A percentile compares a stretch with the other conserved stretches of the same genome.
Conservation (phyloP, 495 filamentous ascomycete genomes). For the Talaromyces wortmannii region DNA sequence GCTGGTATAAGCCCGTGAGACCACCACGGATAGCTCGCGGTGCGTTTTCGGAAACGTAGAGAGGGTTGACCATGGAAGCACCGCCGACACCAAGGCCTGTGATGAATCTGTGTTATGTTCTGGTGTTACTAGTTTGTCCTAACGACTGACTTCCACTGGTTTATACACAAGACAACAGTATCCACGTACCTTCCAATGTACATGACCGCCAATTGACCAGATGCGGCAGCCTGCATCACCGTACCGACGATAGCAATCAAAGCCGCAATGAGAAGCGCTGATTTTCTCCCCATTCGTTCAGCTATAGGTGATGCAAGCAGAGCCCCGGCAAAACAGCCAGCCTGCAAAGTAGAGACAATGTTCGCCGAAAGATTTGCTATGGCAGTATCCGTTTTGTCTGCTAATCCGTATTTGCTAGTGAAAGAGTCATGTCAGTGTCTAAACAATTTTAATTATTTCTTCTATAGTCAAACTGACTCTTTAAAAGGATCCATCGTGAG, state of each 20-base stretch:
- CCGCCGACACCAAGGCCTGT: constrained; percentile 61
- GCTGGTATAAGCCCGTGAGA: constrained; percentile 64
- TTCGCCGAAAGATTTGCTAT: constrained; percentile 31
- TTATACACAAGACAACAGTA: constrained; percentile 5
- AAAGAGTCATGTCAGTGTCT: not conserved
- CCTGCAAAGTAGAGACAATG: constrained; percentile 63
- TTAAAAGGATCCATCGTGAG: constrained; percentile 57
- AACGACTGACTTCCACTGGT: not conserved
- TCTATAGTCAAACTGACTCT: constrained; percentile 23
- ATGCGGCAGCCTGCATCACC: constrained; percentile 56
- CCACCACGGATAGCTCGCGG: constrained; percentile 65
- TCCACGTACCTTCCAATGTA: constrained; percentile 52
- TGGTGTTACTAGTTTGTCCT: constrained; percentile 1
- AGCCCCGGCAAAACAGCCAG: constrained; percentile 62
- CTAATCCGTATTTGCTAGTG: constrained; percentile 40
- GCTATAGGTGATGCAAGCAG: constrained; percentile 49
- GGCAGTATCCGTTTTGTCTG: constrained; percentile 45
- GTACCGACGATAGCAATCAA: constrained; percentile 51
- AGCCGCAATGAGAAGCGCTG: constrained; percentile 45
- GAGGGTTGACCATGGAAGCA: constrained; percentile 57
- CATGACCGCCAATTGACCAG: constrained; percentile 43
- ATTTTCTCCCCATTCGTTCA: constrained; percentile 49
- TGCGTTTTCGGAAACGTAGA: constrained; percentile 58
- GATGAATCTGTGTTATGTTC: constrained; percentile 35
- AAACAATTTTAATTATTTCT: constrained; percentile 6